These are phyloP conservation scores for Talaromyces islandicus DNA, from an alignment of 2,329 filamentous ascomycete genomes.

Conservation along the genomic window DNA sequence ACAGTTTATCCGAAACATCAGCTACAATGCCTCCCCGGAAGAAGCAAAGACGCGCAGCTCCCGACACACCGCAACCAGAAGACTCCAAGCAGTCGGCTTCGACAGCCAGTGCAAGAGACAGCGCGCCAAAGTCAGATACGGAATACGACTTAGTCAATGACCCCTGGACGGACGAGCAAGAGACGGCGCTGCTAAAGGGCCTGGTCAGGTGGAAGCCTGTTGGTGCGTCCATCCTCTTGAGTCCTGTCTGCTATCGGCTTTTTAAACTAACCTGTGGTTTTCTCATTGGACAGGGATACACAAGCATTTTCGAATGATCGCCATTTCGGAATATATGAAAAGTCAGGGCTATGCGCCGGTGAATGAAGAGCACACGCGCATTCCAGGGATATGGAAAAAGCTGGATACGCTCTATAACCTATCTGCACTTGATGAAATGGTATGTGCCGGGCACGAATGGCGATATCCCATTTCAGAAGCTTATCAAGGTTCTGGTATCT, in stretches of 20 bases:
- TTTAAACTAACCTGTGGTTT: not conserved
- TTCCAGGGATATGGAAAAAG: conserved; percentile 89
- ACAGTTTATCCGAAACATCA: not conserved
- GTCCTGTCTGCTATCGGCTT: not conserved
- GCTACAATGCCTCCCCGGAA: conserved; percentile 49
- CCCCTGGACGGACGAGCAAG: conserved; percentile 92
- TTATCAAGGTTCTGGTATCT: not conserved
- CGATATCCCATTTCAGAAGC: not conserved
- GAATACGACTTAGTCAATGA: conserved; percentile 54
- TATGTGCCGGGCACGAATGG: conserved; percentile 44
- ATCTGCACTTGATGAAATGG: conserved; percentile 77
- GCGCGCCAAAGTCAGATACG: conserved; percentile 28
- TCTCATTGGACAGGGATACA: conserved; percentile 62
- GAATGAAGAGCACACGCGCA: conserved; percentile 69
- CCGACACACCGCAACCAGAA: conserved; percentile 23
- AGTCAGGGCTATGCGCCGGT: conserved; percentile 70
- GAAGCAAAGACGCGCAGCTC: conserved; percentile 48
- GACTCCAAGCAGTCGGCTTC: conserved; percentile 21
- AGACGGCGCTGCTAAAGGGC: conserved; percentile 85
- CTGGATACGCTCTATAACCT: conserved; percentile 79
- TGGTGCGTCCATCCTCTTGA: conserved; percentile 48
- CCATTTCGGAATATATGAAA: conserved; percentile 72
- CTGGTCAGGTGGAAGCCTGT: conserved; percentile 96
- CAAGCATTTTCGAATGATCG: conserved; percentile 88
- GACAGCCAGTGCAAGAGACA: conserved; percentile 24